A percentile compares a stretch with the other conserved stretches of the same genome.
Conservation (phyloP, 129 eudicot species). For the Flaveria robusta region DNA sequence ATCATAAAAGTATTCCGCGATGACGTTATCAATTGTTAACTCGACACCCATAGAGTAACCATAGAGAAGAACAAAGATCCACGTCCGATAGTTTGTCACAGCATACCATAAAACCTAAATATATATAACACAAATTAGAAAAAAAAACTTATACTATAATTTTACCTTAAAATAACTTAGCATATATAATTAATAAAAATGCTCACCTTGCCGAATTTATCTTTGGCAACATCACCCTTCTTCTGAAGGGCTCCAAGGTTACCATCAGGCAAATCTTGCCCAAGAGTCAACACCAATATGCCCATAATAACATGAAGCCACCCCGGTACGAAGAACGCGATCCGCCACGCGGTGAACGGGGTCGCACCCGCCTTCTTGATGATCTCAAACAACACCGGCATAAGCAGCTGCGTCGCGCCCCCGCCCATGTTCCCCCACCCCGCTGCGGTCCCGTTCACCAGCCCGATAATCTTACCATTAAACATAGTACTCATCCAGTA, state of each 20-base stretch:
- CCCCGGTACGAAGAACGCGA: conserved; percentile 79
- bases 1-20: conserved; percentile 80
- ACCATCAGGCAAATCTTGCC: conserved; percentile 93
- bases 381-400: conserved; percentile 73
- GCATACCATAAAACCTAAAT: conserved; percentile 61
- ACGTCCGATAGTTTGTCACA: conserved; percentile 69
- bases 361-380: conserved; percentile 53
- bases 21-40: conserved; percentile 63
- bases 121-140: not conserved
- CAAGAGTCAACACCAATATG: conserved; percentile 62
- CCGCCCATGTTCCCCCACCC: conserved; percentile 97
- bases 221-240: conserved; percentile 71
- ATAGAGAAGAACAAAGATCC: conserved; percentile 76
- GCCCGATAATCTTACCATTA: conserved; percentile 63
- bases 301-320: conserved; percentile 76
- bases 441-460: conserved; percentile 78
- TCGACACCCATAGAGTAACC: conserved; percentile 89
- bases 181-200: too few species aligned
- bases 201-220: conserved; percentile 62
- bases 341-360: conserved; percentile 76
- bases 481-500: conserved; percentile 87
- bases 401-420: conserved; percentile 75
- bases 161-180: too few species aligned
- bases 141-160: not conserved
- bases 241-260: conserved; percentile 76